Base-by-base conservation (phyloP, 768 basidiomycete genomes). In the Lentinus brumalis region DNA sequence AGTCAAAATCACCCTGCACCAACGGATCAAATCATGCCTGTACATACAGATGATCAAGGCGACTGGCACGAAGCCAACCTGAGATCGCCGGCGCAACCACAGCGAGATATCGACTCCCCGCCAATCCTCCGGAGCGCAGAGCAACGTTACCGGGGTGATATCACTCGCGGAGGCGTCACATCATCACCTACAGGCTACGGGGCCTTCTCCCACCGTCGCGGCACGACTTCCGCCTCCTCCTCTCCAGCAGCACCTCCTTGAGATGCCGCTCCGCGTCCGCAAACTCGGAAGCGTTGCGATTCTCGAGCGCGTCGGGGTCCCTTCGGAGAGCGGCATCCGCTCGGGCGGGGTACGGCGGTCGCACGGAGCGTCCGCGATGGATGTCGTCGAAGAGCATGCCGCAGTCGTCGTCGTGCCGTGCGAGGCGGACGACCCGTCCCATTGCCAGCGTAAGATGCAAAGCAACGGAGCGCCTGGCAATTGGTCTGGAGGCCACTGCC, bases 371-470 rank as follows among this genome's bases (percentile, higher is more conserved):
- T 4, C 89, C 89, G 16, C 91, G 84, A 70, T 91, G 79, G 30
- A 98, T 72, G 67, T 98, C 96, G 65, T 98, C 96, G 67, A 93
- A 94, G 55, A 98, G 74, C 40, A 94, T 79, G 0, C 83, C 84
- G 32, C 92, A 83, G 63, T 98, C 96, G 53, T 92, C 88, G 67
- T 92, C 90, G 65, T 88, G 86, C 56, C 97, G 83, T 0, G 92
- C 84, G 30, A 95, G 77, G 10, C 32, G 47, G 21, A 26, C 21
- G 21, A 26, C 21, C 21, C 21, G 21, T 26, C 21, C 21, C 21
- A 26, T 2, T 26, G 31, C 3, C 7, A 30, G 14, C 26, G 7
- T n/a, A 18, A 18, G n/a, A 21, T 39, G n/a, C 6, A 5, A 5
- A 41, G 9, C 12, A 14, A 52, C 7, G 14, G n/a, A 26, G 39